Base-by-base conservation (phyloP, 495 filamentous ascomycete species). In the Podospora sp. region DNA sequence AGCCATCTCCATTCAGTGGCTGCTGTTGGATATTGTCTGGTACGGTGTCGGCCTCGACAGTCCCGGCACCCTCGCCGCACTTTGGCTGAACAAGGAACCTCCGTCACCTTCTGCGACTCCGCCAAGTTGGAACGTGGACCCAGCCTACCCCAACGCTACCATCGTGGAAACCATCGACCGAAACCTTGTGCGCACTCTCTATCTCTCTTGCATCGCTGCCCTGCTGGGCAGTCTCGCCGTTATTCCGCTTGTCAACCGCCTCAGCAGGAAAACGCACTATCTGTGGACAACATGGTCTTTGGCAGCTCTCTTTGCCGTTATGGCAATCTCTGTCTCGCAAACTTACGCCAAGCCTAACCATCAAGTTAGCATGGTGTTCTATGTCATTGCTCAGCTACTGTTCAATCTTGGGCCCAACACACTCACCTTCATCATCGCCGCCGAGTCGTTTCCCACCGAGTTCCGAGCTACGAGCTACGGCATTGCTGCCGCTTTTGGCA, bases 1-100 rank as follows among this genome's bases (percentile, higher is more conserved):
- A 4, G 60, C 22, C 29, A 57, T 69, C 6, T 60, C 51, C 62
- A 52, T 65, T 16, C 56, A 69, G 6, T 91, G 89, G 89, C 88
- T 88, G 66, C 81, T 91, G 60, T 80, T 76, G 26, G 71, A 72
- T 49, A 55, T 82, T 22, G 87, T 87, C 20, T 90, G 89, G 75
- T 92, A 91, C 70, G 90, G 89, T 63, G 81, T 91, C 18, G 86
- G 87, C 58, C 77, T 91, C n/a, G 90, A 90, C 76, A 89, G 87
- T 71, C 85, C 87, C 16, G 80, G 72, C 50, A 72, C 69, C 4
- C 74, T 80, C 22, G 73, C 72, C 5, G 66, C 62, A 9, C 70
- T 78, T 29, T 78, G 72, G 72, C 64, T 67, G 18, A 40, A 62
- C 46, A 51, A 62, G 60, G 1, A 14, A 20, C 11, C 53, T 68